A percentile compares a stretch with the other conserved stretches of the same genome.
Conservation (phyloP, 768 basidiomycete species). For the Coprinopsis sp. region DNA sequence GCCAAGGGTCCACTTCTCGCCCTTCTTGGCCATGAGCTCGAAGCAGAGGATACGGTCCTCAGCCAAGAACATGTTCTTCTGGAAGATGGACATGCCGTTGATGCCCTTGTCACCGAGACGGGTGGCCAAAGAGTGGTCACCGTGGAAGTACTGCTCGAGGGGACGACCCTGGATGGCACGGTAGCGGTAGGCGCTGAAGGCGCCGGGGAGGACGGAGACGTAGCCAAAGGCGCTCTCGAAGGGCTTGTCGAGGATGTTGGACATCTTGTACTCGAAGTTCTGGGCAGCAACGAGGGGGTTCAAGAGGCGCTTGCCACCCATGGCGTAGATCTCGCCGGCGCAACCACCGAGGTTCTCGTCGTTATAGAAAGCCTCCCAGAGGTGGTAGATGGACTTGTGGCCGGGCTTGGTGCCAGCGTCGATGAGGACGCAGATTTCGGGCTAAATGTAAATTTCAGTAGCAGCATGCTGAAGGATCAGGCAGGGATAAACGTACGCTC, state of each 20-base stretch:
- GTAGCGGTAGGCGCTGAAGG: slow-evolving; percentile 95
- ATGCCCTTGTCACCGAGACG: slow-evolving; percentile 92
- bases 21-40: slow-evolving; percentile 89
- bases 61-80: slow-evolving; percentile 79
- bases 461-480: background rate
- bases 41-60: slow-evolving; percentile 98
- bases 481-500: slow-evolving; percentile 40
- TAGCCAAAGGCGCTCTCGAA: slow-evolving; percentile 95
- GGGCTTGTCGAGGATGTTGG: slow-evolving; percentile 95
- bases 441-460: slow-evolving; percentile 35
- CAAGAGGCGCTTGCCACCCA: slow-evolving; percentile 84
- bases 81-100: slow-evolving; percentile 96
- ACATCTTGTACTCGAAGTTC: slow-evolving; percentile 99
- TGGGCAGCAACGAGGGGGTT: slow-evolving; percentile 96
- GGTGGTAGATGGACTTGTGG: slow-evolving; percentile 90
- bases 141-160: slow-evolving; percentile 81
- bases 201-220: slow-evolving; percentile 91
- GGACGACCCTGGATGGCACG: slow-evolving; percentile 89
- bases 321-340: slow-evolving; percentile 94
- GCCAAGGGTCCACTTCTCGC: slow-evolving; percentile 83
- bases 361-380: slow-evolving; percentile 91
- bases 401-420: slow-evolving; percentile 97
- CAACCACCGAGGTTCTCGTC: slow-evolving; percentile 78
- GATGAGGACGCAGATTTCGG: slow-evolving; percentile 86
- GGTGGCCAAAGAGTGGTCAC: slow-evolving; percentile 86